Conservation (phyloP, 1,284 basidiomycete species). For the Cronartium quercuum region DNA sequence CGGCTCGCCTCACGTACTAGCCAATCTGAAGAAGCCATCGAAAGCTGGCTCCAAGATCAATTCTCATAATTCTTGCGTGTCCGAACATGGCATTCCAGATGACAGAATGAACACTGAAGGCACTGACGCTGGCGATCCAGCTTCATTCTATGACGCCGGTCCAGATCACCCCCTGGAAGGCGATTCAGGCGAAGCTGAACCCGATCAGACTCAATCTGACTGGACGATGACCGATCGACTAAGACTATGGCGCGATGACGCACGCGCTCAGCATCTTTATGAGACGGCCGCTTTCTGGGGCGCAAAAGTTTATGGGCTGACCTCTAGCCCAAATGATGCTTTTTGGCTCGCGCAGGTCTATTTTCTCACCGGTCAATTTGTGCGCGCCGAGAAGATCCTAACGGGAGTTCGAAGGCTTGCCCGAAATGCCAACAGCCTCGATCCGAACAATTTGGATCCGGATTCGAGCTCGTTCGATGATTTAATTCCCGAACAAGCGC, state of each 20-base stretch:
- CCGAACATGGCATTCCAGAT: not conserved
- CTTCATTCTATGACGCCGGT: not conserved
- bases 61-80: not conserved
- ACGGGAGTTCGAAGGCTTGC: constrained; percentile 55
- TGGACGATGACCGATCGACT: constrained; percentile 90
- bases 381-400: constrained; percentile 83
- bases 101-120: not conserved
- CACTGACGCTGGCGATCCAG: not conserved
- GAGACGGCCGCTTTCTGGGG: constrained; percentile 98
- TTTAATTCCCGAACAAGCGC: not conserved
- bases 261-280: constrained; percentile 94
- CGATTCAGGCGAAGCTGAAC: not conserved
- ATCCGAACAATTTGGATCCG: not conserved
- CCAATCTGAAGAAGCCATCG: not conserved
- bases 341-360: constrained; percentile 98
- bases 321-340: constrained; percentile 90
- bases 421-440: constrained; percentile 1
- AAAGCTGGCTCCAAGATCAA: not conserved
- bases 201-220: constrained; percentile 4
- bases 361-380: constrained; percentile 90
- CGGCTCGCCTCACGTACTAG: not conserved
- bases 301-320: constrained; percentile 88
- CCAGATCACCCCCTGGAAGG: not conserved
- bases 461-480: not conserved
- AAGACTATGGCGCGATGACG: constrained; percentile 93